Base-by-base conservation (phyloP, 192 early-diverging fungal species). In the Umbelopsis vinacea region DNA sequence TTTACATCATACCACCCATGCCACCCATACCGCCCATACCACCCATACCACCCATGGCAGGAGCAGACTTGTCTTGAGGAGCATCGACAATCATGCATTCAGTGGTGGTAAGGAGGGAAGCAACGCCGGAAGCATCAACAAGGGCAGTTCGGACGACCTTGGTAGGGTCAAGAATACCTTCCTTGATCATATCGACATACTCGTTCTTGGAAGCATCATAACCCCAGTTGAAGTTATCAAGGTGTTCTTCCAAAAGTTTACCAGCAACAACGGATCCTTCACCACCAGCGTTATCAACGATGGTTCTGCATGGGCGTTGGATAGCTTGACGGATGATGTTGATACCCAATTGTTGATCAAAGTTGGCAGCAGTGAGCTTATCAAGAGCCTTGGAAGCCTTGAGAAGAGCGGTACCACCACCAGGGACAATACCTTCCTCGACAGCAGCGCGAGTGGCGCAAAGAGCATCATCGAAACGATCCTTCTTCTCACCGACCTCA, bases 401-500 rank as follows among this genome's bases (percentile, higher is more conserved):
- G 71, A 99, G 87, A 69, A 99, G 88, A 22, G 97, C 97, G 40
- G 93, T 92, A 71, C 98, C 98, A 79, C 98, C 98, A 69, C 98
- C 98, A 12, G 98, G 98, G 38, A 99, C 92, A 77, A 98, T 98
- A 76, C 98, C 98, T 84, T 97, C 96, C 86, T 98, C 96, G 71
- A 99, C 97, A 63, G 98, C 98, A 46, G 97, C 97, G 74, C 97
- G 95, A 24, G 97, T 99, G 52, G 98, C 98, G 78, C 96, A 96
- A 71, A 99, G 85, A 24, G 98, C 96, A 83, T 99, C 98, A 73
- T 96, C 96, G 76, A 98, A 96, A 52, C 98, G 89, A 88, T 99
- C 98, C 91, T 99, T 99, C 94, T 99, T 99, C 84, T 99, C 98
- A 66, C 97, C 96, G 35, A 99, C 98, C 85, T 99, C 98, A 68